phyloP scores from a whole-genome alignment of 495 filamentous ascomycete genomes.

The Amphirosellinia nigrospora region DNA sequence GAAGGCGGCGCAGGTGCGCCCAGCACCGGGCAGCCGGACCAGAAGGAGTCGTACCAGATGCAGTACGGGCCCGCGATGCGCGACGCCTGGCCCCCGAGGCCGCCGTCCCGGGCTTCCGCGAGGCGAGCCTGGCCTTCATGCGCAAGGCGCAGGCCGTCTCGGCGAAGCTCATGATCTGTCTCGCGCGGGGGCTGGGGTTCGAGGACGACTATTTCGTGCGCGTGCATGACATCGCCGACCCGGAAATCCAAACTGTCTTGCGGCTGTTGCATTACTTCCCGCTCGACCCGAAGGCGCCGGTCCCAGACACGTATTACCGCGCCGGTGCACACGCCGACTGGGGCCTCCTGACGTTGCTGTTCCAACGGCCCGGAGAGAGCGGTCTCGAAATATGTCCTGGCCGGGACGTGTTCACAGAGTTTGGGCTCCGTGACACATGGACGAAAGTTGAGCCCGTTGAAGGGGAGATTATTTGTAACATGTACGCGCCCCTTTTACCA shows the following conservation, averaged over 20 bases:
- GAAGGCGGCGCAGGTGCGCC: slow-evolving; percentile 63
- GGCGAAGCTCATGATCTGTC: slow-evolving; percentile 64
- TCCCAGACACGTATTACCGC: slow-evolving; percentile 60
- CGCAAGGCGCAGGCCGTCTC: slow-evolving; percentile 55
- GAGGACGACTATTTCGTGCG: slow-evolving; percentile 61
- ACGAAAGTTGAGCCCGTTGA: slow-evolving; percentile 63
- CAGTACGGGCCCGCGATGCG: slow-evolving; percentile 61
- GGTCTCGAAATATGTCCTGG: slow-evolving; percentile 72
- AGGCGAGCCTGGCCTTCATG: slow-evolving; percentile 59
- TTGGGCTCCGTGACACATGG: slow-evolving; percentile 65
- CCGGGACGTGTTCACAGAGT: slow-evolving; percentile 64
- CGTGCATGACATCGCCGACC: slow-evolving; percentile 55
- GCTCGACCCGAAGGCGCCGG: slow-evolving; percentile 36
- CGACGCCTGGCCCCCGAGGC: slow-evolving; percentile 59
- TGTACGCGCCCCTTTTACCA: slow-evolving; percentile 39
- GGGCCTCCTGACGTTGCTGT: slow-evolving; percentile 69
- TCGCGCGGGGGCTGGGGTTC: slow-evolving; percentile 65
- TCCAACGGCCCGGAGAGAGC: slow-evolving; percentile 66
- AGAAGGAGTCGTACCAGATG: slow-evolving; percentile 68
- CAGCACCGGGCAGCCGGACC: slow-evolving; percentile 64
- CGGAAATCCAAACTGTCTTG: slow-evolving; percentile 61
- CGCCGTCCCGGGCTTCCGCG: slow-evolving; percentile 56
- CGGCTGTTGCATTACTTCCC: slow-evolving; percentile 64
- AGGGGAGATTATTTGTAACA: slow-evolving; percentile 70
- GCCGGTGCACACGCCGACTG: slow-evolving; percentile 71